A percentile compares a stretch with the other conserved stretches of the same genome.
These are phyloP conservation scores for Hyaloperonospora brassicae DNA, from an alignment of 352 stramenopile genomes.

Conservation along the genomic window DNA sequence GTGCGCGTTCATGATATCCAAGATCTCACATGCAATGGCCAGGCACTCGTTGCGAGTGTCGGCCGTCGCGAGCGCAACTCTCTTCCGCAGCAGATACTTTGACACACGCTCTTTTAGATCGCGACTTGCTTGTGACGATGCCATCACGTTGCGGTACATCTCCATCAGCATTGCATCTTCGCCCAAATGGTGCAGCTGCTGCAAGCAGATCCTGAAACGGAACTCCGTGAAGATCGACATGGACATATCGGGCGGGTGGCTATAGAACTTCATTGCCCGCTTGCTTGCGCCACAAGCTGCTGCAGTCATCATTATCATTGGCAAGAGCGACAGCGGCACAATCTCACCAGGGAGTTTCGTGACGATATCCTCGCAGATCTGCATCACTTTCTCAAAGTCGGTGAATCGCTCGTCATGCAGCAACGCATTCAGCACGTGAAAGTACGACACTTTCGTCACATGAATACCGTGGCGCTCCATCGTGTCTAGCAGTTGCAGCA, in stretches of 20 bases:
- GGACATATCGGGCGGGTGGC: constrained; percentile 24
- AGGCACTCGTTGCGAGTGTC: constrained; percentile 32
- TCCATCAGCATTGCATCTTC: constrained; percentile 44
- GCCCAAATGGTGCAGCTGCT: constrained; percentile 41
- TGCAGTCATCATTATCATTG: constrained; percentile 50
- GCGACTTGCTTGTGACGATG: constrained; percentile 25
- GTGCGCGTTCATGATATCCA: constrained; percentile 55
- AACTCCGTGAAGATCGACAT: constrained; percentile 48
- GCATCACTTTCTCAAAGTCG: constrained; percentile 42
- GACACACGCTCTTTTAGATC: constrained; percentile 50
- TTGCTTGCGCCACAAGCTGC: constrained; percentile 43
- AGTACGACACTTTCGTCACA: constrained; percentile 50
- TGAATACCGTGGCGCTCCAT: constrained; percentile 26
- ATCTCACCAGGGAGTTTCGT: constrained; percentile 25
- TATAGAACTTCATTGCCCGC: constrained; percentile 61
- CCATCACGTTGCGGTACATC: constrained; percentile 47
- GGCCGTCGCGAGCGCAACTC: constrained; percentile 31
- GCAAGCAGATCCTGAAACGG: constrained; percentile 61
- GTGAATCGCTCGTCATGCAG: constrained; percentile 41
- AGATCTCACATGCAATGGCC: constrained; percentile 30
- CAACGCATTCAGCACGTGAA: constrained; percentile 49
- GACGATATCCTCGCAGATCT: constrained; percentile 50
- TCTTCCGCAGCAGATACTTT: constrained; percentile 52
- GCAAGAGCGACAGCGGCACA: constrained; percentile 47
- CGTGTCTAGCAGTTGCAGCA: constrained; percentile 30